phyloP scores from a whole-genome alignment of 1,284 basidiomycete genomes.

The Ustilago vetiveriae region DNA sequence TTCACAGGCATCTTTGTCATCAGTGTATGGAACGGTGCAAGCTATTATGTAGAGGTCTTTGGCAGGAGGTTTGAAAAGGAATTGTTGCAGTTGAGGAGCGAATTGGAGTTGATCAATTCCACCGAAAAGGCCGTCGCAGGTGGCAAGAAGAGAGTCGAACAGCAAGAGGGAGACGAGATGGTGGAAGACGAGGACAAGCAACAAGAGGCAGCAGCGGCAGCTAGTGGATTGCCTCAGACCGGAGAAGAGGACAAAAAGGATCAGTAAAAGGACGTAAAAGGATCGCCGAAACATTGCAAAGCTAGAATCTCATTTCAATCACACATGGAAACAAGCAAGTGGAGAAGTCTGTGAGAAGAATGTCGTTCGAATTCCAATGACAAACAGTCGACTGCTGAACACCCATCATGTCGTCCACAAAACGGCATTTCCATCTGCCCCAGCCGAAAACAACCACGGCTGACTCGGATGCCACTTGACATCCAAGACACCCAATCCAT shows the following conservation, averaged over 20 bases:
- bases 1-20: constrained; percentile 68
- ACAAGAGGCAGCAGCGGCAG: constrained; percentile 17
- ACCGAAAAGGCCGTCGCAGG: constrained; percentile 24
- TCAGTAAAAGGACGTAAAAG: neutral
- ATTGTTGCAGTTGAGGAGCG: constrained; percentile 28
- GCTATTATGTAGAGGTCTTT: constrained; percentile 72
- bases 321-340: neutral
- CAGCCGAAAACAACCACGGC: constrained; percentile 92
- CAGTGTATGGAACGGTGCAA: constrained; percentile 51
- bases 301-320: too few species aligned
- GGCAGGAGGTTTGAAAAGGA: constrained; percentile 56
- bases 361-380: neutral
- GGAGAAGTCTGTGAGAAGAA: neutral
- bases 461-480: constrained; percentile 87
- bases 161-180: neutral
- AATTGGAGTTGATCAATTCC: constrained; percentile 33
- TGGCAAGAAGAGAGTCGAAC: neutral
- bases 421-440: constrained; percentile 87
- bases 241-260: constrained; percentile 23
- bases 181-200: constrained; percentile 4
- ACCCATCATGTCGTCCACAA: constrained; percentile 75
- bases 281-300: neutral
- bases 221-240: constrained; percentile 17
- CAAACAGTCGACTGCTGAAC: neutral
- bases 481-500: constrained; percentile 90